Evolutionary conservation across 192 early-diverging fungal genomes (phyloP).

Genomic region (Podila verticillata): DNA sequence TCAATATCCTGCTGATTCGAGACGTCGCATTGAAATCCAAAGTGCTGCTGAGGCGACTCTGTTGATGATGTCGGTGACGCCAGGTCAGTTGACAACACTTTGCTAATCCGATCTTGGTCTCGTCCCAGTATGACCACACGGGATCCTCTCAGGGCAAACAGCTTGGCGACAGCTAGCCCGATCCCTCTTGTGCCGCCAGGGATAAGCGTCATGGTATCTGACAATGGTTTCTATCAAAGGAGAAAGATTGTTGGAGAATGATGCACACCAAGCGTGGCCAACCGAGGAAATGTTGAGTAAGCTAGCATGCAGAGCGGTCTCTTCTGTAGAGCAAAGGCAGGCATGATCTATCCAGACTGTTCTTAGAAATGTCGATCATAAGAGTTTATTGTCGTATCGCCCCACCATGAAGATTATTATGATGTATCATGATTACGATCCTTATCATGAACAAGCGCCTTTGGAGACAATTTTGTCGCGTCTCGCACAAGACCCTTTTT

Average conservation of each 20-base stretch:
- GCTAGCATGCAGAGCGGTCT: neutral
- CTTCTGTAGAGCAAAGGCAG: too few relatives aligned
- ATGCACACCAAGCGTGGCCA: too few relatives aligned
- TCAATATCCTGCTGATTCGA: conserved; percentile 51
- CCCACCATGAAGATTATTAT: too few relatives aligned
- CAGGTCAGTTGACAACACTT: conserved; percentile 29
- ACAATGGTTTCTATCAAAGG: conserved; percentile 11
- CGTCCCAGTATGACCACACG: conserved; percentile 67
- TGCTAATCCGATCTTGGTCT: conserved; percentile 43
- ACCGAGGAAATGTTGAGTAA: neutral
- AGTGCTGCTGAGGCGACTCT: conserved; percentile 28
- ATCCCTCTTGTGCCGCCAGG: conserved; percentile 86
- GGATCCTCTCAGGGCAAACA: conserved; percentile 68
- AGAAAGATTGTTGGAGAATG: neutral
- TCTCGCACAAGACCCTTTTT: neutral
- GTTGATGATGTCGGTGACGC: conserved; percentile 22
- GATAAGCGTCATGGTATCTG: conserved; percentile 50
- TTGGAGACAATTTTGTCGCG: neutral
- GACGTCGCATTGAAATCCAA: conserved; percentile 57
- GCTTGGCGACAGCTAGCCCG: conserved; percentile 70
- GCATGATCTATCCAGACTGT: too few relatives aligned
- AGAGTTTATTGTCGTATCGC: too few relatives aligned
- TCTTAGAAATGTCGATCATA: too few relatives aligned
- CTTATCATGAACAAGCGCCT: too few relatives aligned
- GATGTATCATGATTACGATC: neutral